phyloP scores from a whole-genome alignment of 1,284 basidiomycete genomes.

The Microbotryum intermedium region DNA sequence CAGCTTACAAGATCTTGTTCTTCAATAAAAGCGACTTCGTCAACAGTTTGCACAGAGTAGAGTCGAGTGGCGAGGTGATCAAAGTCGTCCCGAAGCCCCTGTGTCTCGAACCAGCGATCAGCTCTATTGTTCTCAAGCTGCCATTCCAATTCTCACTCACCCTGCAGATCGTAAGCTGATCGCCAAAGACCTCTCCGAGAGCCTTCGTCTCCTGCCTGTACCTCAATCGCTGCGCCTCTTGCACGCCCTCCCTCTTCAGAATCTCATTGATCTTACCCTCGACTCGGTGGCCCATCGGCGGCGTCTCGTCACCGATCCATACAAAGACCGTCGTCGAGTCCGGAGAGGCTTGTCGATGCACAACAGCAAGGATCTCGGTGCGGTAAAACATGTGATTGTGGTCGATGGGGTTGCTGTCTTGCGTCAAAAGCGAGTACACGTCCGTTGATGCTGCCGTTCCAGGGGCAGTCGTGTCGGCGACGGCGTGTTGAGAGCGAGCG shows the following conservation, averaged over 20 bases:
- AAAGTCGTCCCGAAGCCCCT: conserved; percentile 17
- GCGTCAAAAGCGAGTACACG: conserved; percentile 21
- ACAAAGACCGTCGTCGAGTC: conserved; percentile 14
- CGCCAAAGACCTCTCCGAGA: conserved; percentile 17
- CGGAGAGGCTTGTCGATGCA: not conserved
- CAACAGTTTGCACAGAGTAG: conserved; percentile 2
- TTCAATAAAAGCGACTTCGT: conserved; percentile 14
- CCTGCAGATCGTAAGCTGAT: conserved; percentile 19
- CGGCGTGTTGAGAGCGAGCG: not conserved
- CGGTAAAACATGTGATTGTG: conserved; percentile 19
- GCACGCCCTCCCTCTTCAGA: conserved; percentile 5
- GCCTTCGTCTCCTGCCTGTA: conserved; percentile 5
- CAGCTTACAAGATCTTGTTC: conserved; percentile 12
- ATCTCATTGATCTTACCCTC: not conserved
- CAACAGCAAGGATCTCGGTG: conserved; percentile 22
- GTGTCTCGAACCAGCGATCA: not conserved
- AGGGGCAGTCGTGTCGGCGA: not conserved
- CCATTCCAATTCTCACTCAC: not conserved
- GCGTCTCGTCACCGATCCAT: conserved; percentile 16
- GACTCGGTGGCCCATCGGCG: conserved; percentile 4
- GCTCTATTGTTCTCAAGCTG: too few relatives aligned
- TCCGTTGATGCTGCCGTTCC: conserved; percentile 8
- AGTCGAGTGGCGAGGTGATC: conserved; percentile 19
- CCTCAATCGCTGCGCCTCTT: not conserved
- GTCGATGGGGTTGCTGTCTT: conserved; percentile 19